Percentiles rank a stretch among this genome's conserved stretches.
These are phyloP conservation scores for Blastomyces parvus DNA, from an alignment of 2,329 filamentous ascomycete genomes.

Conservation along the genomic window DNA sequence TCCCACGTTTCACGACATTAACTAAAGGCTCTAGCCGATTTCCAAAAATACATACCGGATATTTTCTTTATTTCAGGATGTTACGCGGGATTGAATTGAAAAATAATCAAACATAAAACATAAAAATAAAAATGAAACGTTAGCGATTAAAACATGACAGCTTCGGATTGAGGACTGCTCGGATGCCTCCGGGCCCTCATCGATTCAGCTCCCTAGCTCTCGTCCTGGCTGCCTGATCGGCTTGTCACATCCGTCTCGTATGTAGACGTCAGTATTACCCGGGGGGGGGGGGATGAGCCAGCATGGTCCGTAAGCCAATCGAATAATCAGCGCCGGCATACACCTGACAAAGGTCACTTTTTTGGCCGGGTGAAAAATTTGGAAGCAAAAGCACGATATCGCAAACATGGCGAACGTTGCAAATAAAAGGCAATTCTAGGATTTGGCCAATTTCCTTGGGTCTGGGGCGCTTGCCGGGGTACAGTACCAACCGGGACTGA, in stretches of 20 bases:
- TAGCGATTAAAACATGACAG: not conserved
- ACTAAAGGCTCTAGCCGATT: not conserved
- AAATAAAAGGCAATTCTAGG: not conserved
- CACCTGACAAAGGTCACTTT: too few species aligned
- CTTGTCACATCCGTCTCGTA: not conserved
- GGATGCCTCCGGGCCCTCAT: too few species aligned
- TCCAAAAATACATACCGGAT: not conserved
- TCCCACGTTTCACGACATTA: not conserved
- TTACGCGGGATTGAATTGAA: not conserved
- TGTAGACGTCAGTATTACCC: not conserved
- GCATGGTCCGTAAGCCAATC: not conserved
- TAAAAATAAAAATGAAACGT: not conserved
- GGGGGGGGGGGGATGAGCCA: not conserved
- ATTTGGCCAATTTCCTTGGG: too few species aligned
- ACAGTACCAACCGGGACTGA: not conserved
- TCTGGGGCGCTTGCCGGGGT: not conserved
- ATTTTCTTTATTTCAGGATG: not conserved
- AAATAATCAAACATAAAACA: too few species aligned
- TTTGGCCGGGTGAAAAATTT: too few species aligned
- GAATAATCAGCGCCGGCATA: too few species aligned
- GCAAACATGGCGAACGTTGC: not conserved
- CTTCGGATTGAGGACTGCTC: not conserved
- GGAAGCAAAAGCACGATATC: not conserved
- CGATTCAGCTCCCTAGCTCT: too few species aligned
- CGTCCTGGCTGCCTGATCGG: not conserved